A percentile compares a stretch with the other conserved stretches of the same genome.
phyloP scores from a whole-genome alignment of 2,329 filamentous ascomycete species.

The Aspergillus chevalieri region DNA sequence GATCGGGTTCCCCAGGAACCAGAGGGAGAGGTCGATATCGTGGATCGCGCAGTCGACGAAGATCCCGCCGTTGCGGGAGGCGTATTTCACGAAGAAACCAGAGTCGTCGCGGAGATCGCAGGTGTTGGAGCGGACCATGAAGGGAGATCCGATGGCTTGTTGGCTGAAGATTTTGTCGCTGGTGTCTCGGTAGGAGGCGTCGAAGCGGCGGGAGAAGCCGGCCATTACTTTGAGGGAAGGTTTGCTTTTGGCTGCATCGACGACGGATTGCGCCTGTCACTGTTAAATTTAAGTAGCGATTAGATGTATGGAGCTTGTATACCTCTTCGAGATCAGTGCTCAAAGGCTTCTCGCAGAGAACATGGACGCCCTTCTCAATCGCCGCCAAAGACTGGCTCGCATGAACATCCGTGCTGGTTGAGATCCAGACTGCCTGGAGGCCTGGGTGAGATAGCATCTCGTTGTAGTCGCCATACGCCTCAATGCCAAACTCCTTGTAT shows the following conservation, averaged over 20 bases:
- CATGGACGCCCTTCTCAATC: constrained; percentile 44
- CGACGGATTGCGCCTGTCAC: constrained; percentile 48
- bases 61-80: constrained; percentile 55
- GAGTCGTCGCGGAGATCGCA: constrained; percentile 56
- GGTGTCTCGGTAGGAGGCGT: constrained; percentile 55
- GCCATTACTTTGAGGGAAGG: constrained; percentile 56
- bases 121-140: constrained; percentile 55
- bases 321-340: constrained; percentile 51
- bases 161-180: constrained; percentile 43
- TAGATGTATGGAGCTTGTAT: constrained; percentile 12
- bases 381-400: constrained; percentile 47
- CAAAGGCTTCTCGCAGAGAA: constrained; percentile 43
- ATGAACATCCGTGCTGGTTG: constrained; percentile 46
- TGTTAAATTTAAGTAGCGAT: background rate
- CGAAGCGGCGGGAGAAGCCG: constrained; percentile 56
- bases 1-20: constrained; percentile 20
- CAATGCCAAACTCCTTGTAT: constrained; percentile 36
- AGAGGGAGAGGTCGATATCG: constrained; percentile 53
- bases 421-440: constrained; percentile 46
- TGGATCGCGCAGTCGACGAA: constrained; percentile 62
- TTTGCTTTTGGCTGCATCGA: constrained; percentile 45
- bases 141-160: constrained; percentile 48
- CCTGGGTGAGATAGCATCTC: constrained; percentile 46
- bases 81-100: constrained; percentile 59
- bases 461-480: constrained; percentile 43